phyloP scores from a whole-genome alignment of 495 filamentous ascomycete species.

The Trichoderma gamsii region DNA sequence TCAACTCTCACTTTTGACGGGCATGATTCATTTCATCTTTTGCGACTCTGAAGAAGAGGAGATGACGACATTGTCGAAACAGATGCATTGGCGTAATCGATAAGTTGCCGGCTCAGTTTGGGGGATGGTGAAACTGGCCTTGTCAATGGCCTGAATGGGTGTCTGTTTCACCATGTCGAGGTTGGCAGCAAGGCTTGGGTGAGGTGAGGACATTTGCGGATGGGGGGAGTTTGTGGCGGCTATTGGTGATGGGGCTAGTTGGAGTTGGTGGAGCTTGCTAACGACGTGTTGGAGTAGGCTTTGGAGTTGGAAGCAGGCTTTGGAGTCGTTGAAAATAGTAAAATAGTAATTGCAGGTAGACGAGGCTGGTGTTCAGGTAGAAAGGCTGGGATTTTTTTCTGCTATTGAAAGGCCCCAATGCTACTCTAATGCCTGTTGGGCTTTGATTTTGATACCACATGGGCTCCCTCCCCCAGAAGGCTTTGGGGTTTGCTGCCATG shows the following conservation, averaged over 20 bases:
- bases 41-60: background rate
- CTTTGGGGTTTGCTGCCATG: too few relatives aligned
- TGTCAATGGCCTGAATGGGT: background rate
- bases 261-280: background rate
- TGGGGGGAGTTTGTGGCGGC: background rate
- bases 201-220: background rate
- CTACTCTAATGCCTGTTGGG: too few relatives aligned
- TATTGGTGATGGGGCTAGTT: background rate
- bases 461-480: too few relatives aligned
- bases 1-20: background rate
- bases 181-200: background rate
- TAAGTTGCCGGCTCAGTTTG: background rate
- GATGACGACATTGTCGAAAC: background rate
- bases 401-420: too few relatives aligned
- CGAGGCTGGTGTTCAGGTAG: too few relatives aligned
- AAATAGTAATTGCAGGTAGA: too few relatives aligned
- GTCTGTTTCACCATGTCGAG: background rate
- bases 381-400: too few relatives aligned
- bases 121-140: background rate
- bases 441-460: too few relatives aligned
- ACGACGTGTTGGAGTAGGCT: too few relatives aligned
- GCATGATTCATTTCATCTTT: too few relatives aligned
- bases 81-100: constrained; percentile 1
- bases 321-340: too few relatives aligned
- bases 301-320: too few relatives aligned